Conservation (phyloP, 2,329 filamentous ascomycete genomes). For the Geoglossum cookeanum region DNA sequence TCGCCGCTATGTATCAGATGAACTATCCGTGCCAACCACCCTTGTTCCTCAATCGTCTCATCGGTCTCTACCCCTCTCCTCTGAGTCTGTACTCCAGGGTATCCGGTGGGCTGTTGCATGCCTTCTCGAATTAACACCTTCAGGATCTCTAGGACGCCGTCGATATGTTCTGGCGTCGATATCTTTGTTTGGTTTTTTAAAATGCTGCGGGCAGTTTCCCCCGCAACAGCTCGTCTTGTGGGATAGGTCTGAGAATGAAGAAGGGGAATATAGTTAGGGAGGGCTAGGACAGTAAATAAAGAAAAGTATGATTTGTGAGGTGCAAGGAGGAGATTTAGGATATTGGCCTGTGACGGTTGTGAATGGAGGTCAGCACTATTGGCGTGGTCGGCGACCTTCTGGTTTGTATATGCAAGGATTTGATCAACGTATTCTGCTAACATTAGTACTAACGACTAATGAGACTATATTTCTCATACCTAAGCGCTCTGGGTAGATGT, state of each 20-base stretch:
- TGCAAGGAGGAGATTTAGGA: conserved; percentile 76
- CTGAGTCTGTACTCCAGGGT: conserved; percentile 57
- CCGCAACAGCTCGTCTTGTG: conserved; percentile 75
- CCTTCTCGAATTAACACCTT: conserved; percentile 90
- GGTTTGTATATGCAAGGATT: conserved; percentile 69
- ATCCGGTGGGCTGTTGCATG: conserved; percentile 63
- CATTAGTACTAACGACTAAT: background rate
- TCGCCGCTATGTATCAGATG: conserved; percentile 68
- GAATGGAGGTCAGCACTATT: conserved; percentile 95
- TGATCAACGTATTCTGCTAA: conserved; percentile 73
- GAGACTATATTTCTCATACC: conserved; percentile 10
- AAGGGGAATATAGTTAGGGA: conserved; percentile 81
- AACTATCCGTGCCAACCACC: conserved; percentile 82
- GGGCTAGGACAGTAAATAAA: conserved; percentile 84
- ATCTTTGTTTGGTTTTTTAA: conserved; percentile 68
- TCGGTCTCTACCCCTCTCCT: conserved; percentile 72
- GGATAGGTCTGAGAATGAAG: conserved; percentile 84
- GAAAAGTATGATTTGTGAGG: conserved; percentile 81
- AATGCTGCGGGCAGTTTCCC: conserved; percentile 68
- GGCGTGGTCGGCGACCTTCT: conserved; percentile 71
- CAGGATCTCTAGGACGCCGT: conserved; percentile 73
- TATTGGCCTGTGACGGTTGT: conserved; percentile 65
- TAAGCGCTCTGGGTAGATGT: conserved; percentile 80
- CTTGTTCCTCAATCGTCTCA: conserved; percentile 94
- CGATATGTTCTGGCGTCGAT: conserved; percentile 56